These are phyloP conservation scores for Sporothrix globosa DNA, from an alignment of 2,329 filamentous ascomycete species.

Conservation along the genomic window DNA sequence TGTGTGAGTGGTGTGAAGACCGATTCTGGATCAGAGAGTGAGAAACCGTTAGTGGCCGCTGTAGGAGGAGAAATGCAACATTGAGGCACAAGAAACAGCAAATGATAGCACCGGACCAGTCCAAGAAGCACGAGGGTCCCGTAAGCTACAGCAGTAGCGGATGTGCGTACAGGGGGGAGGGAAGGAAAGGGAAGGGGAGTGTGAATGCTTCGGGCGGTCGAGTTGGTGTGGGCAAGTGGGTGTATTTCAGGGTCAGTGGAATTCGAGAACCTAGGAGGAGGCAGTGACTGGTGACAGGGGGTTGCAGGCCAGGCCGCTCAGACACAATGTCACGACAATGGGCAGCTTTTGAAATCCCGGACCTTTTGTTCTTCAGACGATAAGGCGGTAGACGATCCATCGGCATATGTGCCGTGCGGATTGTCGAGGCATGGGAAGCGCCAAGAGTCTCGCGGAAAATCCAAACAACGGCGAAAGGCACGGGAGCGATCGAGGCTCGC, in stretches of 20 bases:
- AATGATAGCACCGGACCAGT: background rate
- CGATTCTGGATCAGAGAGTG: constrained; percentile 26
- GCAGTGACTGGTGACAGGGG: constrained; percentile 23
- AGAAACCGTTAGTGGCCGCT: constrained; percentile 23
- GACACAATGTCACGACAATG: constrained; percentile 14
- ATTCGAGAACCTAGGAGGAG: constrained; percentile 15
- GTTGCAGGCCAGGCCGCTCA: constrained; percentile 3
- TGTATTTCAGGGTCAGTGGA: constrained; percentile 15
- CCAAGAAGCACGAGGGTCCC: constrained; percentile 24
- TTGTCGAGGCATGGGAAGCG: no score
- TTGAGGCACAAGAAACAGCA: constrained; percentile 14
- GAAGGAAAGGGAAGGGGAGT: constrained; percentile 6
- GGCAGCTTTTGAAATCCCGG: background rate
- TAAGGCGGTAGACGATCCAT: constrained; percentile 17
- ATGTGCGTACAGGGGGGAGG: constrained; percentile 11
- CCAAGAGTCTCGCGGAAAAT: no score
- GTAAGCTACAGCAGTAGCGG: constrained; percentile 29
- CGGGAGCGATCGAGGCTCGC: background rate
- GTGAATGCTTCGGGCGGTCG: background rate
- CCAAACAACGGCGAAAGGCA: no score
- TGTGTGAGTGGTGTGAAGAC: constrained; percentile 19
- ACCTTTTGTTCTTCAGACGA: constrained; percentile 22
- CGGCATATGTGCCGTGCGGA: constrained; percentile 1
- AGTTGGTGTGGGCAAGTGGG: constrained; percentile 17
- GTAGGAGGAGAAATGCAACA: constrained; percentile 25